Conservation (phyloP, 495 filamentous ascomycete genomes). For the Staphylotrichum tortipilum region DNA sequence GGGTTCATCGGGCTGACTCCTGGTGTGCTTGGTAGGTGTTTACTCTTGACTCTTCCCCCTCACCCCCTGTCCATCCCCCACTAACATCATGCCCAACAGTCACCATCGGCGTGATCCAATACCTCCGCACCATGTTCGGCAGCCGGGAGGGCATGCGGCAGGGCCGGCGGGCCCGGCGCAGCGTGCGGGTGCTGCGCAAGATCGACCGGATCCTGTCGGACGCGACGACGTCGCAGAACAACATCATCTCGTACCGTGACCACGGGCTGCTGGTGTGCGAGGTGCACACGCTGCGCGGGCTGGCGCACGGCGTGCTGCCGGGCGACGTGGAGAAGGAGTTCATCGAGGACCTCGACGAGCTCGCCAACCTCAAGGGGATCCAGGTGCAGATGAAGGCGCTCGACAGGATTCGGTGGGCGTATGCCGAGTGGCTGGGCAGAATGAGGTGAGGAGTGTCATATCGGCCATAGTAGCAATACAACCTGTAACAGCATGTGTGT, state of each 20-base stretch:
- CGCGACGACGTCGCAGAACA: slow-evolving; percentile 52
- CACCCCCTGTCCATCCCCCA: neutral
- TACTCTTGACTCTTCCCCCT: neutral
- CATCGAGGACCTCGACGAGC: slow-evolving; percentile 71
- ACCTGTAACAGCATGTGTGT: too few species aligned
- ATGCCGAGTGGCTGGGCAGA: slow-evolving; percentile 59
- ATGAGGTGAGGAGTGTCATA: slow-evolving; percentile 8
- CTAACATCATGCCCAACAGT: slow-evolving; percentile 39
- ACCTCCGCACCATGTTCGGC: slow-evolving; percentile 58
- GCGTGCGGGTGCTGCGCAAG: slow-evolving; percentile 67
- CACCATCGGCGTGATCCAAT: slow-evolving; percentile 63
- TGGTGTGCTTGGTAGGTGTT: slow-evolving; percentile 52
- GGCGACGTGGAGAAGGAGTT: slow-evolving; percentile 70
- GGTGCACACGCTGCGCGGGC: slow-evolving; percentile 63
- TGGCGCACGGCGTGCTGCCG: slow-evolving; percentile 56
- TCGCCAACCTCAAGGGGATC: slow-evolving; percentile 71
- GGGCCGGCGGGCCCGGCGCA: slow-evolving; percentile 52
- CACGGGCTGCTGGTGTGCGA: slow-evolving; percentile 86
- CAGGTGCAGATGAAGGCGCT: slow-evolving; percentile 64
- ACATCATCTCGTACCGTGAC: slow-evolving; percentile 75
- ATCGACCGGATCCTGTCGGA: slow-evolving; percentile 73
- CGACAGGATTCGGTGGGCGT: slow-evolving; percentile 78
- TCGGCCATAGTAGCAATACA: neutral
- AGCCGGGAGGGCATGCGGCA: slow-evolving; percentile 55
- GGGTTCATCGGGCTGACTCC: slow-evolving; percentile 91